These are phyloP conservation scores for Thermoascus crustaceus DNA, from an alignment of 2,329 filamentous ascomycete species.

Conservation along the genomic window DNA sequence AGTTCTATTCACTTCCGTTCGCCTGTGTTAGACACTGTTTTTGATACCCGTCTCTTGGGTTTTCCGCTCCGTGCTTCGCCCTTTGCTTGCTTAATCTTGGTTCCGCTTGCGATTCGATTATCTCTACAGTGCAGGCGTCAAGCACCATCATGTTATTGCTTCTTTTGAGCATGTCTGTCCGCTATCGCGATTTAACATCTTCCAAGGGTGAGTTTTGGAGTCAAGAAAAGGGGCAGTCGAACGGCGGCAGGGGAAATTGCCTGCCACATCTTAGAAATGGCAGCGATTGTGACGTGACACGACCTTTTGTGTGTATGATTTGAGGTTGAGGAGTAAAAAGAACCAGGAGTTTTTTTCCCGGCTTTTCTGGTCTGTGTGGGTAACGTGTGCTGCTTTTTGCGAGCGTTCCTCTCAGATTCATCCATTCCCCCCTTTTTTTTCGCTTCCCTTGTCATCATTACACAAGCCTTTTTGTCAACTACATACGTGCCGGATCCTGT, in stretches of 20 bases:
- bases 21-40: constrained; percentile 1
- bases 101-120: too few relatives aligned
- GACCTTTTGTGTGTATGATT: constrained; percentile 2
- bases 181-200: neutral
- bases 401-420: neutral
- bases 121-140: too few relatives aligned
- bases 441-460: too few relatives aligned
- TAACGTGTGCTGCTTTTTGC: neutral
- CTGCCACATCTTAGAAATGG: too few relatives aligned
- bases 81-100: too few relatives aligned
- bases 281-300: constrained; percentile 2
- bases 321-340: neutral
- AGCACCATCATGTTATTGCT: neutral
- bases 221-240: neutral
- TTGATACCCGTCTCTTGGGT: neutral
- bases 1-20: neutral
- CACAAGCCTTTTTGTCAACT: too few relatives aligned
- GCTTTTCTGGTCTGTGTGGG: neutral
- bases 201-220: neutral
- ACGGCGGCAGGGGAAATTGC: too few relatives aligned
- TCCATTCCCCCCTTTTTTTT: too few relatives aligned
- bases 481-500: too few relatives aligned
- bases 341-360: neutral
- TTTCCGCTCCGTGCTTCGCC: neutral
- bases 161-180: neutral